Base-by-base conservation (phyloP, 805 yeast species). In the Nakazawaea pomicola region DNA sequence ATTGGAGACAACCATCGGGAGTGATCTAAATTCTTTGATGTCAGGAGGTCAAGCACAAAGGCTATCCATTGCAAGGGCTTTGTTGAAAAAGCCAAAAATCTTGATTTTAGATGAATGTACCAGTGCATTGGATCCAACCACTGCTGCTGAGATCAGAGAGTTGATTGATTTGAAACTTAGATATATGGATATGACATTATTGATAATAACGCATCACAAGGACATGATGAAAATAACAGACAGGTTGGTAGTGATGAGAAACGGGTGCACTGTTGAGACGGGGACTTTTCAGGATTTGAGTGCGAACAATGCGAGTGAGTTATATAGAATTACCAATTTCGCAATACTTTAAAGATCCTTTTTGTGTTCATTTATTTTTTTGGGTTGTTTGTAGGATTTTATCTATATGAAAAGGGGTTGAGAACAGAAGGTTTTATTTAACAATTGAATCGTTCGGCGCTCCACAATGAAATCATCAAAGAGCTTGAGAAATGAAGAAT, bases 11-110 rank as follows among this genome's bases (percentile, higher is more conserved):
- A 53, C 60, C 11, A 62, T 91, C 18, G 83, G 80, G 2, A 73
- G 69, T 14, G 55, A 67, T 3, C 53, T 61, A 8, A 58, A 64
- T 11, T 48, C 66, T 1, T 49, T 76, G 32, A 58, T 91, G 1
- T 89, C 97, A 1, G 95, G 95, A 20, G 99, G 99, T 2, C 98
- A 93, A 57, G 68, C 83, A 7, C 98, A 93, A 56, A 64, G 97
- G 42, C 56, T 93, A 2, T 80, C 93, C 0, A 77, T 93, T 38
- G 95, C 91, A 0, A 69, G 98, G 38, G 93, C 95, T 0, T 47
- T 93, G 3, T 44, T 90, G 4, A 62, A 90, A 28, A 65, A 70
- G 16, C 93, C 97, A 0, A 63, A 65, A 23, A 49, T 80, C 8
- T 66, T 80, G n/a, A 68, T 93, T 5, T 59, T 93, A 36, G 99